phyloP scores from a whole-genome alignment of 306 rosid genomes.

The Quercus aquifolioides region DNA sequence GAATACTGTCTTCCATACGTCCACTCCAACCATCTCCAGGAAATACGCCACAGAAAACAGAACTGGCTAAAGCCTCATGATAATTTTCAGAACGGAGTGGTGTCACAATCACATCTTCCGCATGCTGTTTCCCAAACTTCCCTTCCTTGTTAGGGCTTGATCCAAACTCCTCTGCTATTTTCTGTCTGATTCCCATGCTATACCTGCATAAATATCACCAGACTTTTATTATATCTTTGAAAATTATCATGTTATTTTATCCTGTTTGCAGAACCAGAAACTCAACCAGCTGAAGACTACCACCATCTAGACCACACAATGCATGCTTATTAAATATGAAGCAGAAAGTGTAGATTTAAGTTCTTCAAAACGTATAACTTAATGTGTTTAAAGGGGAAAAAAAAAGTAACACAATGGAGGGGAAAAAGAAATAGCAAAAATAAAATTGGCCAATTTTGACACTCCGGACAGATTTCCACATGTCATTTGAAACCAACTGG shows the following conservation, averaged over 20 bases:
- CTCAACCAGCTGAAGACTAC: neutral
- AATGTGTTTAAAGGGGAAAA: neutral
- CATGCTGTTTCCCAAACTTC: slow-evolving; percentile 76
- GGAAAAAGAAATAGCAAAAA: neutral
- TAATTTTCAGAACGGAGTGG: slow-evolving; percentile 56
- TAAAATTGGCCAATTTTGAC: neutral
- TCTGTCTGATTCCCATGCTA: slow-evolving; percentile 94
- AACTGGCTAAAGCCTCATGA: slow-evolving; percentile 63
- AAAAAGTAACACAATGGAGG: neutral
- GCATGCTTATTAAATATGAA: neutral
- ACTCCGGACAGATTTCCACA: neutral
- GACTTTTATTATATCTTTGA: slow-evolving; percentile 7
- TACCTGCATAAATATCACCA: slow-evolving; percentile 48
- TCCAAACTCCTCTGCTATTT: slow-evolving; percentile 77
- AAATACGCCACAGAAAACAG: slow-evolving; percentile 82
- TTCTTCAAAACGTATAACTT: neutral
- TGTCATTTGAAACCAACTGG: neutral
- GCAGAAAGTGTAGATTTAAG: neutral
- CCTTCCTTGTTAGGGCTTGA: slow-evolving; percentile 82
- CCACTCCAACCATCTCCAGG: slow-evolving; percentile 99
- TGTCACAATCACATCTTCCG: slow-evolving; percentile 70
- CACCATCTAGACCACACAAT: neutral
- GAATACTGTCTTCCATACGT: slow-evolving; percentile 85
- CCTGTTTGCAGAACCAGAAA: neutral
- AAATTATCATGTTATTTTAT: neutral